Base-by-base conservation (phyloP, 306 rosid species). In the Castanea mollissima region DNA sequence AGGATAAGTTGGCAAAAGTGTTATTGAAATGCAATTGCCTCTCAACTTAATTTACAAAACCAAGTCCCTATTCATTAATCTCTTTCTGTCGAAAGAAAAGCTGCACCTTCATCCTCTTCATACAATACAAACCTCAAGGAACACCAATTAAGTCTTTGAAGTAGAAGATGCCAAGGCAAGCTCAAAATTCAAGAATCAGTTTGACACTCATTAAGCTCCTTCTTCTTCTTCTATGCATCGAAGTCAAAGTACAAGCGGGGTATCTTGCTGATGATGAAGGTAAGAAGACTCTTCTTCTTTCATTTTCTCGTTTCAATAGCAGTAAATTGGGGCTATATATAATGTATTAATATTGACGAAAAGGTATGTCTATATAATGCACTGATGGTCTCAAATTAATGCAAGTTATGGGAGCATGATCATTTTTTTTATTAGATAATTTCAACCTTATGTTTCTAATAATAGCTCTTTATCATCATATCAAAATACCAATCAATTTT, bases 1-100 rank as follows among this genome's bases (percentile, higher is more conserved):
- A 35, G 0, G 6, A 35, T 35, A 35, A 35, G 0, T 35, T 35
- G 1, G 7, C 0, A 5, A 34, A 34, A 34, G 1, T 6, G 0
- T 38, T 6, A 38, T 38, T 2, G 0, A 7, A 6, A 38, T 0
- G 9, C 9, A 9, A 46, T 46, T 46, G 15, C 12, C 3, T 2
- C 54, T 9, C 15, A 10, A 12, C 54, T 41, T 41, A 41, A 41
- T 49, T 49, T 1, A 49, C 16, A 12, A 49, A 49, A 49, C 14
- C 4, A 49, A 12, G 16, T 49, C 16, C 16, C 54, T 13, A 3
- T 12, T 58, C 27, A 21, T 58, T 41, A 8, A 0, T 25, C 23
- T 10, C 25, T 58, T 38, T 38, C 46, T 41, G 12, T 41, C 12
- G 8, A 29, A 29, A 41, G 46, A 41, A 41, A 41, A 41, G 46